These are phyloP conservation scores for Eucalyptus marginata DNA, from an alignment of 345 rosid species.

Conservation along the genomic window DNA sequence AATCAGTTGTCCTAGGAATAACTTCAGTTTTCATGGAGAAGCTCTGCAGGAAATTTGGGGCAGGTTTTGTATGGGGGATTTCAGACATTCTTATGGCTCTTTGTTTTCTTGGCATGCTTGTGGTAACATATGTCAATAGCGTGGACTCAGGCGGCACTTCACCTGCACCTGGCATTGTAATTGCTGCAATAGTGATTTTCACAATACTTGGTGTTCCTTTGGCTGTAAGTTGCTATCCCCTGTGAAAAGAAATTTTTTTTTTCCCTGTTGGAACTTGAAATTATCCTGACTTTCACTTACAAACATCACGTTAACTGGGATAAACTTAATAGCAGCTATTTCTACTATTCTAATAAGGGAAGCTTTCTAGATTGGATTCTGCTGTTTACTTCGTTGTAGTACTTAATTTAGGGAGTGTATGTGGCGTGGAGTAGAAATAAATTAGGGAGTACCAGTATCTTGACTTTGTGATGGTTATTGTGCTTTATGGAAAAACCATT, in stretches of 20 bases:
- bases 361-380: neutral
- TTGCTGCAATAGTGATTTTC: constrained; percentile 55
- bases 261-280: neutral
- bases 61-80: constrained; percentile 91
- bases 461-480: neutral
- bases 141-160: constrained; percentile 36
- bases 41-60: constrained; percentile 90
- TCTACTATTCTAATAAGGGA: neutral
- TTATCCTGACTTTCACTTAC: neutral
- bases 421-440: neutral
- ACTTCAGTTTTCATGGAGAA: constrained; percentile 94
- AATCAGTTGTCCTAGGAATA: constrained; percentile 79
- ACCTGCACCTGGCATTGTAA: constrained; percentile 65
- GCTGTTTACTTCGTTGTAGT: neutral
- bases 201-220: constrained; percentile 80
- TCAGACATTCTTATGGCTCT: constrained; percentile 75
- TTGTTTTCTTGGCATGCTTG: constrained; percentile 79
- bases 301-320: neutral
- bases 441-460: neutral
- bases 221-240: constrained; percentile 54
- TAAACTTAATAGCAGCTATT: neutral
- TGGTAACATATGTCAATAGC: constrained; percentile 38
- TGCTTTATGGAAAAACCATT: neutral
- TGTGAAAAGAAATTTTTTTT: neutral
- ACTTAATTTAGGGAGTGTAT: neutral